A percentile compares a stretch with the other conserved stretches of the same genome.
These are phyloP conservation scores for Dioscorea cayenensis DNA, from an alignment of 116 monocot species.

Conservation along the genomic window DNA sequence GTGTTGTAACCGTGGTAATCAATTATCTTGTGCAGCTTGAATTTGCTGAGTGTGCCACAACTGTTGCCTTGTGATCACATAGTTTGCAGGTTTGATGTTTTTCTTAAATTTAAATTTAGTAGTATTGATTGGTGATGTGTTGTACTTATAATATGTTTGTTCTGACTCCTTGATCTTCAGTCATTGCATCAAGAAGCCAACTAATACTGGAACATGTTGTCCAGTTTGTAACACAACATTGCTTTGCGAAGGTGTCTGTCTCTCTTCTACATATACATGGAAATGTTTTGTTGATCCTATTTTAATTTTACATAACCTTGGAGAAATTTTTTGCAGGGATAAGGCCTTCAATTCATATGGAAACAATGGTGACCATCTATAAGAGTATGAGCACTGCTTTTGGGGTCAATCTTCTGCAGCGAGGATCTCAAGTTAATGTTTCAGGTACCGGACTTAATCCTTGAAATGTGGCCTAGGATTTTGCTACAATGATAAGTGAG, in stretches of 20 bases:
- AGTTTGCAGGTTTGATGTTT: constrained; percentile 60
- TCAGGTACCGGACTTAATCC: constrained; percentile 19
- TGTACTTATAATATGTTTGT: background rate
- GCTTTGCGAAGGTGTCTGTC: constrained; percentile 45
- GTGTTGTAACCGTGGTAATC: constrained; percentile 1
- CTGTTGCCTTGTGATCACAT: constrained; percentile 74
- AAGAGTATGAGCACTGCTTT: constrained; percentile 56
- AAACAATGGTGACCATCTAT: constrained; percentile 53
- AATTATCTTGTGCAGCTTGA: constrained; percentile 58
- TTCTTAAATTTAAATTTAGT: background rate
- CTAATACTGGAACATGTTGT: constrained; percentile 23
- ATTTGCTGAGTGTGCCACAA: constrained; percentile 52
- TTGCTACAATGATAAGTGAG: background rate
- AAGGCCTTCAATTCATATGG: constrained; percentile 48
- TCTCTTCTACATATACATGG: background rate
- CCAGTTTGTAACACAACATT: constrained; percentile 40
- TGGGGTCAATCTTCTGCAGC: constrained; percentile 23
- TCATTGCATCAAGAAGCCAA: constrained; percentile 30
- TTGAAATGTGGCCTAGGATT: background rate
- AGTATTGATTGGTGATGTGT: background rate
- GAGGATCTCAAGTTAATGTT: constrained; percentile 17
- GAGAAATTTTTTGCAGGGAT: constrained; percentile 35
- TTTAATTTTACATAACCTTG: background rate
- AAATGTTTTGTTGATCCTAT: background rate
- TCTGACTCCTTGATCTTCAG: constrained; percentile 27